Evolutionary conservation across 768 basidiomycete genomes (phyloP).

Genomic region (Leccinum barrowsii): DNA sequence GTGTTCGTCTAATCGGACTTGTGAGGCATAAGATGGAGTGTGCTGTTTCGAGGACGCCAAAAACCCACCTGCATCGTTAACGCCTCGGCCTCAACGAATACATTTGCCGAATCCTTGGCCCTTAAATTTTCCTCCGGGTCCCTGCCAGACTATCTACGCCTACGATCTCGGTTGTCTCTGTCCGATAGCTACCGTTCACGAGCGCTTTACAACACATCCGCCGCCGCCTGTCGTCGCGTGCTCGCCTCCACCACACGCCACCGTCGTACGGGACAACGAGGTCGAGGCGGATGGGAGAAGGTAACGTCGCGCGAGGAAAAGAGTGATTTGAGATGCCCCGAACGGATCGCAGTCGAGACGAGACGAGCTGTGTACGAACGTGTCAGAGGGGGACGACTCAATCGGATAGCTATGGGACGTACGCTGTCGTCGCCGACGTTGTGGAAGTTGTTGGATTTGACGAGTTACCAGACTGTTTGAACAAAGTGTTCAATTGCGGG

Average conservation of each 20-base stretch:
- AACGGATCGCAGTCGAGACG: conserved; percentile 88
- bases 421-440: conserved; percentile 73
- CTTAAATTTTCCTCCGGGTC: too few species aligned
- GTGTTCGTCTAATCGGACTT: too few species aligned
- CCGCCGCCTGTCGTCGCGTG: conserved; percentile 89
- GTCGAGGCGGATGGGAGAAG: conserved; percentile 68
- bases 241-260: conserved; percentile 54
- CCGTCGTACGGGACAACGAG: conserved; percentile 58
- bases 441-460: conserved; percentile 64
- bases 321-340: conserved; percentile 74
- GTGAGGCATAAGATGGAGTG: too few species aligned
- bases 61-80: too few species aligned
- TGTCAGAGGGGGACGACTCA: not conserved
- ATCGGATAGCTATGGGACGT: conserved; percentile 21
- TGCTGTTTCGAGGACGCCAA: too few species aligned
- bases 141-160: too few species aligned
- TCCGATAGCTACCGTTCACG: too few species aligned
- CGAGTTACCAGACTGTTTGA: conserved; percentile 85
- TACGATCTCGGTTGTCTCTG: too few species aligned
- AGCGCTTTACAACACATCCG: too few species aligned
- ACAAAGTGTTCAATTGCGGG: conserved; percentile 72
- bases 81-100: too few species aligned
- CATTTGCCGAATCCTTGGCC: too few species aligned
- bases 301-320: conserved; percentile 84
- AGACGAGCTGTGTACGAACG: conserved; percentile 59